Evolutionary conservation across 2,329 filamentous ascomycete species (phyloP).

Genomic region (Penicillium sp.): DNA sequence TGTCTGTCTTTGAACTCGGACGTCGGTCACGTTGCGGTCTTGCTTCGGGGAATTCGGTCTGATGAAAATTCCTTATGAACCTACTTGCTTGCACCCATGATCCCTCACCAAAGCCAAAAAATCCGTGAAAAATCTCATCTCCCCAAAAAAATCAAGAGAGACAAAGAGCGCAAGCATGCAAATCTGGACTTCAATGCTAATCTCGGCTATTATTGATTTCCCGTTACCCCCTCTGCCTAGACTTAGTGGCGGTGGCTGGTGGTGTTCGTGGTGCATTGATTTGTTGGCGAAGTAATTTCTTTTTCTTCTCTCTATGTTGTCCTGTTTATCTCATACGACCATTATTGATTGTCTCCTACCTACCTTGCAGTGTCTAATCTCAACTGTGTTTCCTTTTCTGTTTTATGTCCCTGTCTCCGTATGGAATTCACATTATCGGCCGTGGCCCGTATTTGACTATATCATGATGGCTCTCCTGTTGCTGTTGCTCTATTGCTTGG

Average conservation of each 20-base stretch:
- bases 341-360: slow-evolving; percentile 21
- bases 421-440: neutral
- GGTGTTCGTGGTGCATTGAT: slow-evolving; percentile 38
- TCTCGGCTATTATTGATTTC: slow-evolving; percentile 18
- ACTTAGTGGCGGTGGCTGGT: slow-evolving; percentile 31
- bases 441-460: too few relatives aligned
- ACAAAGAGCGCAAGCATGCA: slow-evolving; percentile 27
- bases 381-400: slow-evolving; percentile 8
- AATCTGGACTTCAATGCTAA: slow-evolving; percentile 27
- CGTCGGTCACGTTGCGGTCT: slow-evolving; percentile 10
- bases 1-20: slow-evolving; percentile 14
- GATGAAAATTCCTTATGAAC: neutral
- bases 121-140: slow-evolving; percentile 13
- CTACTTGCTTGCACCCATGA: slow-evolving; percentile 8
- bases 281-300: slow-evolving; percentile 33
- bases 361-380: slow-evolving; percentile 24
- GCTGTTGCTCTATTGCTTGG: too few relatives aligned
- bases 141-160: slow-evolving; percentile 19
- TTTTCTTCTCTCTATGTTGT: slow-evolving; percentile 18
- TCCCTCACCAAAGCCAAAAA: slow-evolving; percentile 10
- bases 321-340: slow-evolving; percentile 23
- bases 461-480: too few relatives aligned
- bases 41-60: neutral
- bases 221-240: slow-evolving; percentile 33
- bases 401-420: too few relatives aligned